phyloP scores from a whole-genome alignment of 306 rosid genomes.

The Hippophae tibetana region DNA sequence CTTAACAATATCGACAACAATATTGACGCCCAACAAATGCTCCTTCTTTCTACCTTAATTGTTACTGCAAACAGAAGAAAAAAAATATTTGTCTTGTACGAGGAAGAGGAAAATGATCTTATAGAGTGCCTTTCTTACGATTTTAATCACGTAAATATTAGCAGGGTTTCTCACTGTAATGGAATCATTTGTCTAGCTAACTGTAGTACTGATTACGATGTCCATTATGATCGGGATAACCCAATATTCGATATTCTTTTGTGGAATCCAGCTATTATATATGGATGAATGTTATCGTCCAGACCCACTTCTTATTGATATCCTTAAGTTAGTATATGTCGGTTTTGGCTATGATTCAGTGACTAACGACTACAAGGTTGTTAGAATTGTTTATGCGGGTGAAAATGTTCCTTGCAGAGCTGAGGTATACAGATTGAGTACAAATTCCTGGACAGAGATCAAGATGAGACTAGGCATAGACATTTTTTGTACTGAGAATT shows the following conservation, averaged over 20 bases:
- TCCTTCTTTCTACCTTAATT: too few relatives aligned
- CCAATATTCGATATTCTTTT: background rate
- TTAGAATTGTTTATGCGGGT: background rate
- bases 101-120: too few relatives aligned
- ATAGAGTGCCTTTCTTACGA: too few relatives aligned
- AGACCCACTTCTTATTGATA: background rate
- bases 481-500: too few relatives aligned
- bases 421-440: conserved; percentile 1
- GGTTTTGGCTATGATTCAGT: conserved; percentile 12
- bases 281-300: too few relatives aligned
- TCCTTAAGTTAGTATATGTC: background rate
- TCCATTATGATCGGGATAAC: too few relatives aligned
- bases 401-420: background rate
- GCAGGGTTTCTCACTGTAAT: conserved; percentile 7
- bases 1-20: background rate
- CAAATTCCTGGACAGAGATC: conserved; percentile 13
- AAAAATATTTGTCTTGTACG: too few relatives aligned
- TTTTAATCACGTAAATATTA: too few relatives aligned
- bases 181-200: conserved; percentile 9
- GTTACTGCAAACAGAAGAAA: too few relatives aligned
- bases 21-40: too few relatives aligned
- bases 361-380: background rate
- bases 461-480: background rate
- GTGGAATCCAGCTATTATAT: conserved; percentile 3
- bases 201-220: too few relatives aligned